A percentile compares a stretch with the other conserved stretches of the same genome.
These are phyloP conservation scores for Endocladia muricata DNA, from an alignment of 31 red algal species.

Conservation along the genomic window DNA sequence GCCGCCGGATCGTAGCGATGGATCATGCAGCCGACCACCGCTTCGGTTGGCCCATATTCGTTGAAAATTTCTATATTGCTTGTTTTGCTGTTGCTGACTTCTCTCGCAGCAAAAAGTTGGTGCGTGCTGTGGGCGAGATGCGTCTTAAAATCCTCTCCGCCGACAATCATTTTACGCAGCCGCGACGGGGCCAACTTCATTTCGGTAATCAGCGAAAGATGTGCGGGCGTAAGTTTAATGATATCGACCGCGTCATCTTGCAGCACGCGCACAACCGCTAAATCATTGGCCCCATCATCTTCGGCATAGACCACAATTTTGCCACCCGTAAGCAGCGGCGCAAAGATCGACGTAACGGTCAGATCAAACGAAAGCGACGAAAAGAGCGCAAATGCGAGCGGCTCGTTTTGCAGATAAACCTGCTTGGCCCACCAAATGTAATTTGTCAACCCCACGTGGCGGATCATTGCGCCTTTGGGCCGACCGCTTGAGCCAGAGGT, in stretches of 20 bases:
- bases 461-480: constrained; percentile 7
- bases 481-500: constrained; percentile 10
- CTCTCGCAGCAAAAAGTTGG: too few species aligned
- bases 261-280: too few species aligned
- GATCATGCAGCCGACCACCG: too few species aligned
- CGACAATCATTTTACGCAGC: too few species aligned
- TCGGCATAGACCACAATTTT: background rate
- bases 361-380: background rate
- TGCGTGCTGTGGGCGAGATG: too few species aligned
- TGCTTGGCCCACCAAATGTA: constrained; percentile 1
- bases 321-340: background rate
- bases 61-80: too few species aligned
- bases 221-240: background rate
- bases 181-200: too few species aligned
- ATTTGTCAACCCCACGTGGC: background rate
- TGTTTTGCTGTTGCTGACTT: too few species aligned
- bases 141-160: too few species aligned
- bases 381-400: background rate
- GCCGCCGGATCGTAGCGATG: too few species aligned
- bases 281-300: background rate
- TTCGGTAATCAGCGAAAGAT: too few species aligned
- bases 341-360: constrained; percentile 1
- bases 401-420: background rate
- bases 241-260: constrained; percentile 5
- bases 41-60: too few species aligned